phyloP scores from a whole-genome alignment of 441 rosid species.

The Populus hybrid region DNA sequence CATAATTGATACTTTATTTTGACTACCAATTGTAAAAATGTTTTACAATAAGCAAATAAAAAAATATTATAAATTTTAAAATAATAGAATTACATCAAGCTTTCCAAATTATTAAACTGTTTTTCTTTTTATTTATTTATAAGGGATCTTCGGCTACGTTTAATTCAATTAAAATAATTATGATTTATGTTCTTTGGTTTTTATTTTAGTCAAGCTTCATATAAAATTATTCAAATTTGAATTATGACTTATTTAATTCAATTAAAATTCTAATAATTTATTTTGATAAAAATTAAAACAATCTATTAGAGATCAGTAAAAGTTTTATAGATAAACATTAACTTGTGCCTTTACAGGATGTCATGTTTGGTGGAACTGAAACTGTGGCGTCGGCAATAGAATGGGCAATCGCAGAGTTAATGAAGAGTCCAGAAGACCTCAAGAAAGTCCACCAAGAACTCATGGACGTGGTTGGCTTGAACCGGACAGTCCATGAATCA shows the following conservation, averaged over 20 bases:
- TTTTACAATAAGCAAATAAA: too few species aligned
- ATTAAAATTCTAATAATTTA: background rate
- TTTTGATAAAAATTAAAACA: background rate
- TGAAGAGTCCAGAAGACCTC: constrained; percentile 64
- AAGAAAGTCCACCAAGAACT: constrained; percentile 69
- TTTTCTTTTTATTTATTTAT: too few species aligned
- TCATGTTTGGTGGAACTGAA: constrained; percentile 94
- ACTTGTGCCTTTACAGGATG: constrained; percentile 44
- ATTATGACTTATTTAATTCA: background rate
- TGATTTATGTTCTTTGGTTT: too few species aligned
- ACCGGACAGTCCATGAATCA: constrained; percentile 62
- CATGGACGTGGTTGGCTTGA: constrained; percentile 65
- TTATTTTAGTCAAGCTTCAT: background rate
- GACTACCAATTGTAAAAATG: too few species aligned
- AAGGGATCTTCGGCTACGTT: too few species aligned
- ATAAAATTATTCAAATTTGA: too few species aligned
- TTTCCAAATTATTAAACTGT: too few species aligned
- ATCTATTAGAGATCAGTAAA: background rate
- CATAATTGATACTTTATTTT: too few species aligned
- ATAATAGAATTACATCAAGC: too few species aligned
- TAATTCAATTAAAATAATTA: too few species aligned
- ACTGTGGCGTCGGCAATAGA: constrained; percentile 92
- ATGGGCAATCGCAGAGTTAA: constrained; percentile 75
- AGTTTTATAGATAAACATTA: background rate
- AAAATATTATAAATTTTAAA: too few species aligned